phyloP scores from a whole-genome alignment of 306 rosid species.

The Glycyrrhiza uralensis region DNA sequence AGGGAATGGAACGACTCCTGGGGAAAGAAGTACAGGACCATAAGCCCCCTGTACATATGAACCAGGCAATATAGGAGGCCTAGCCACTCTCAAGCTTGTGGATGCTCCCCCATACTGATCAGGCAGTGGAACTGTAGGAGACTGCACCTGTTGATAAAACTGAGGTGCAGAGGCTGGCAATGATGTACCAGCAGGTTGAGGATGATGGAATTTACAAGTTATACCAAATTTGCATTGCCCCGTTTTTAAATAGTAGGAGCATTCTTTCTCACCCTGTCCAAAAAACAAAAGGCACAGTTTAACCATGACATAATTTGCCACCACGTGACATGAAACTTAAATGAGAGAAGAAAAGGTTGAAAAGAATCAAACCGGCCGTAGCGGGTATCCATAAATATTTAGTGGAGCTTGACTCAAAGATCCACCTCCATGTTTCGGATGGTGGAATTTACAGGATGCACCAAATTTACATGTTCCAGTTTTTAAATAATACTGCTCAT shows the following conservation, averaged over 20 bases:
- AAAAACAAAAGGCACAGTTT: slow-evolving; percentile 23
- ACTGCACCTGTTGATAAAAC: slow-evolving; percentile 89
- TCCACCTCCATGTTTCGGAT: slow-evolving; percentile 83
- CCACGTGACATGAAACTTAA: neutral
- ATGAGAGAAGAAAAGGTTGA: neutral
- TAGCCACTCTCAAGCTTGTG: slow-evolving; percentile 68
- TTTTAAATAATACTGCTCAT: slow-evolving; percentile 76
- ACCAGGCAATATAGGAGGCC: slow-evolving; percentile 75
- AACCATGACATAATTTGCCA: slow-evolving; percentile 4
- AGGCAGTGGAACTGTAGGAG: slow-evolving; percentile 67
- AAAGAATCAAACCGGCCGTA: slow-evolving; percentile 61
- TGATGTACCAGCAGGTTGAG: slow-evolving; percentile 71
- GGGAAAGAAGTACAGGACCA: slow-evolving; percentile 74
- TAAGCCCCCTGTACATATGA: slow-evolving; percentile 85
- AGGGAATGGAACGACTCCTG: slow-evolving; percentile 71
- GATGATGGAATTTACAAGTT: slow-evolving; percentile 96
- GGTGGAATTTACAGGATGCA: slow-evolving; percentile 90
- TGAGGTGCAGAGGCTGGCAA: slow-evolving; percentile 80
- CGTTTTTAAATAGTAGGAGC: slow-evolving; percentile 98
- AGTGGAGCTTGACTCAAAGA: slow-evolving; percentile 72
- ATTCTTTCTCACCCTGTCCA: slow-evolving; percentile 80
- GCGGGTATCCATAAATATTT: slow-evolving; percentile 76
- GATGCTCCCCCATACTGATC: slow-evolving; percentile 78
- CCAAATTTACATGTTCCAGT: slow-evolving; percentile 92
- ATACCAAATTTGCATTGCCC: slow-evolving; percentile 96